Evolutionary conservation across 768 basidiomycete genomes (phyloP).

Genomic region (Calocera viscosa): DNA sequence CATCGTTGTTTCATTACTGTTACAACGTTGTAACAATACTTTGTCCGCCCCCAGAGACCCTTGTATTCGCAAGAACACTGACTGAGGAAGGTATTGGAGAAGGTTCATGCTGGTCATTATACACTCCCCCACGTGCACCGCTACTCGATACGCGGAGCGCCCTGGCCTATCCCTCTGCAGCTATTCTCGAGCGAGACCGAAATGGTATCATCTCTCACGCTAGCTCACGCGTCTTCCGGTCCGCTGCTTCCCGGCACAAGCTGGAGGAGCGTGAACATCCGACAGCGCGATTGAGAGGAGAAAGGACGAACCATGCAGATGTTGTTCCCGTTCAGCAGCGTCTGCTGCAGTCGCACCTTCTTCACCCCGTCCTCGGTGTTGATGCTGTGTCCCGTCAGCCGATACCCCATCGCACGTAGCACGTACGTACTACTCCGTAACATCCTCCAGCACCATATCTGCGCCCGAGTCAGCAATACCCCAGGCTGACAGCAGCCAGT

Average conservation of each 20-base stretch:
- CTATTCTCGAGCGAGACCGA: too few species aligned
- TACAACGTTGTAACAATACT: not conserved
- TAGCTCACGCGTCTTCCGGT: conserved; percentile 31
- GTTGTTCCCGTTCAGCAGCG: conserved; percentile 84
- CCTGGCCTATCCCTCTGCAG: too few species aligned
- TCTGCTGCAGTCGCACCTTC: conserved; percentile 73
- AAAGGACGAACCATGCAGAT: conserved; percentile 73
- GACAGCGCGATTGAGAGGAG: not conserved
- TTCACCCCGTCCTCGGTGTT: conserved; percentile 42
- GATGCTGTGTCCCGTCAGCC: not conserved
- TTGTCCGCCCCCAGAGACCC: not conserved
- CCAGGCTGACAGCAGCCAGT: not conserved
- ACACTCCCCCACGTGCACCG: too few species aligned
- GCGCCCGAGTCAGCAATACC: not conserved
- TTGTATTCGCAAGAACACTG: too few species aligned
- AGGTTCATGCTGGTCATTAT: too few species aligned
- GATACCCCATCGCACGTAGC: not conserved
- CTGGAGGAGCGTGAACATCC: conserved; percentile 27
- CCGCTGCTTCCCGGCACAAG: conserved; percentile 61
- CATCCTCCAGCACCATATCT: conserved; percentile 95
- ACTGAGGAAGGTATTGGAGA: too few species aligned
- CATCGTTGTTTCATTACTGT: not conserved
- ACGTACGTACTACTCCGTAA: conserved; percentile 76
- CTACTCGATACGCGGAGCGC: too few species aligned
- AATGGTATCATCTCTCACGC: not conserved